Percentiles rank a stretch among this genome's conserved stretches.
Evolutionary conservation across 1,284 basidiomycete species (phyloP).

Genomic region (Chondrostereum purpureum): DNA sequence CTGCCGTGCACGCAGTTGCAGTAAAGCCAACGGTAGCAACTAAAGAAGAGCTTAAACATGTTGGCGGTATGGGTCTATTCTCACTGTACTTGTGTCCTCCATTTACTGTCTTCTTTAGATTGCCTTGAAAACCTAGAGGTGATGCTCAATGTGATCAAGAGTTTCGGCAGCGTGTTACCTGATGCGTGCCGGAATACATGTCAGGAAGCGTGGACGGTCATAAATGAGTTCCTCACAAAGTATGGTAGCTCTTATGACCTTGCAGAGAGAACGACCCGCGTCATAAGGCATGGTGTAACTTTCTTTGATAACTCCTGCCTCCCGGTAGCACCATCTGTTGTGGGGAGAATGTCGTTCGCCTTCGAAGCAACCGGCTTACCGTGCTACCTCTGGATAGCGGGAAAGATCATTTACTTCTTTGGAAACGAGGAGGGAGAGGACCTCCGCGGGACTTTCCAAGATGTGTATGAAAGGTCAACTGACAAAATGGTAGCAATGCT

Average conservation of each 20-base stretch:
- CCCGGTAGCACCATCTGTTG: slow-evolving; percentile 62
- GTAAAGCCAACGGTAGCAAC: slow-evolving; percentile 43
- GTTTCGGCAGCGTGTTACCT: slow-evolving; percentile 80
- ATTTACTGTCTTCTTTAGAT: slow-evolving; percentile 34
- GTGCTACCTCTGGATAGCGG: slow-evolving; percentile 92
- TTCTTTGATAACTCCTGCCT: slow-evolving; percentile 74
- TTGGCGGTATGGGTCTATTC: slow-evolving; percentile 51
- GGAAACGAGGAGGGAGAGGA: slow-evolving; percentile 52
- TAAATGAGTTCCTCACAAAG: slow-evolving; percentile 76
- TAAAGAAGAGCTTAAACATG: slow-evolving; percentile 56
- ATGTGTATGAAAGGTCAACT: slow-evolving; percentile 73
- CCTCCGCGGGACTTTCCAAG: slow-evolving; percentile 51
- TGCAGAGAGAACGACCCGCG: slow-evolving; percentile 83
- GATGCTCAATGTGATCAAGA: slow-evolving; percentile 76
- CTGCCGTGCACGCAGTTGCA: slow-evolving; percentile 61
- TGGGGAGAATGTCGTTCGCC: slow-evolving; percentile 69
- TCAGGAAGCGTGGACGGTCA: slow-evolving; percentile 76
- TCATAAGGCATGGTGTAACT: slow-evolving; percentile 76
- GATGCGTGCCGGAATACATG: slow-evolving; percentile 74
- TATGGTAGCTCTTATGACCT: slow-evolving; percentile 78
- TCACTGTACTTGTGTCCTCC: slow-evolving; percentile 6
- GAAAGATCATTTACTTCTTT: slow-evolving; percentile 75
- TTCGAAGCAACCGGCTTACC: slow-evolving; percentile 84
- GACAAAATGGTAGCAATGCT: slow-evolving; percentile 63
- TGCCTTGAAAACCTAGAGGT: slow-evolving; percentile 85